Conservation (phyloP, 768 basidiomycete genomes). For the Suillus ampliporus region DNA sequence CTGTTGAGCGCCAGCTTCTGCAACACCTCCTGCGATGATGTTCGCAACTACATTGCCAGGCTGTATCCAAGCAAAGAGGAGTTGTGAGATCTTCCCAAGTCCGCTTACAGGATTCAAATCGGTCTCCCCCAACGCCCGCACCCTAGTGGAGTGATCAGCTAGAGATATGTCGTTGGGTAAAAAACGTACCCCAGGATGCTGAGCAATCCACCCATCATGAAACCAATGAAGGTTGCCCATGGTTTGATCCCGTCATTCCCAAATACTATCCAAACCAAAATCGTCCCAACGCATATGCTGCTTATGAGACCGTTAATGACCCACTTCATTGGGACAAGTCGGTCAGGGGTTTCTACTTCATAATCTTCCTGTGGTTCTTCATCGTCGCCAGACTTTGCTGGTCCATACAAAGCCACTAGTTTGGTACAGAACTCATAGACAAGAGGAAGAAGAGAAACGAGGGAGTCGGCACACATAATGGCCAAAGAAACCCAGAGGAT, state of each 20-base stretch:
- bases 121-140: constrained; percentile 94
- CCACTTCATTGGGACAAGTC: constrained; percentile 84
- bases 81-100: constrained; percentile 92
- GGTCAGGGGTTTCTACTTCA: constrained; percentile 77
- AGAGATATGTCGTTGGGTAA: not conserved
- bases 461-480: constrained; percentile 92
- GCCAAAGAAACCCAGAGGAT: constrained; percentile 96
- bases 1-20: constrained; percentile 95
- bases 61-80: constrained; percentile 93
- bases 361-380: constrained; percentile 46
- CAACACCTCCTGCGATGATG: constrained; percentile 96
- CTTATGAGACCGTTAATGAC: constrained; percentile 67
- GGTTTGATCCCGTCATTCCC: constrained; percentile 91
- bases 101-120: constrained; percentile 94
- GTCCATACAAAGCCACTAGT: constrained; percentile 36
- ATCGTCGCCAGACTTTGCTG: constrained; percentile 31
- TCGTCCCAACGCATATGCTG: constrained; percentile 72
- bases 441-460: constrained; percentile 86
- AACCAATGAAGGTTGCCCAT: constrained; percentile 91
- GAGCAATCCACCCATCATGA: constrained; percentile 80
- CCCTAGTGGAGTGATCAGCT: constrained; percentile 49
- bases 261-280: constrained; percentile 88
- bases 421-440: constrained; percentile 54
- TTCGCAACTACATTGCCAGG: constrained; percentile 97
- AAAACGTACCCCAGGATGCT: constrained; percentile 81